Evolutionary conservation across 192 early-diverging fungal genomes (phyloP).

Genomic region (Oehlia diaphana): DNA sequence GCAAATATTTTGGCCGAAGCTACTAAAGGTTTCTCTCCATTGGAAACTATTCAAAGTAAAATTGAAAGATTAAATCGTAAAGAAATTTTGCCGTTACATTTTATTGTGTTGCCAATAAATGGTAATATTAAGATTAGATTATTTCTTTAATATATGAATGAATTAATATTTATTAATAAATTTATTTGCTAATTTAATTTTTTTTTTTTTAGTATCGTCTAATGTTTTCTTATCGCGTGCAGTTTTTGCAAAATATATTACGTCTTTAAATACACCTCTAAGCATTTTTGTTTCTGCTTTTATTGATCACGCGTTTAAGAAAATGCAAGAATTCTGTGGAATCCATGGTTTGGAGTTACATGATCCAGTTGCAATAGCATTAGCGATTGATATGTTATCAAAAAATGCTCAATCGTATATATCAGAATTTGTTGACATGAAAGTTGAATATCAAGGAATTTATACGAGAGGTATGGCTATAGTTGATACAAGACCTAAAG

Average conservation of each 20-base stretch:
- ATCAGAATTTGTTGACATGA: conserved; percentile 41
- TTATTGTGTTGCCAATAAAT: not conserved
- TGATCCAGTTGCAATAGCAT: not conserved
- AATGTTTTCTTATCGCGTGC: conserved; percentile 12
- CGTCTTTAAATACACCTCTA: conserved; percentile 32
- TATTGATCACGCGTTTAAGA: not conserved
- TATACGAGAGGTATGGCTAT: conserved; percentile 51
- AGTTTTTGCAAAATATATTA: conserved; percentile 31
- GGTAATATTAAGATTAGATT: not conserved
- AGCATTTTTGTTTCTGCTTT: conserved; percentile 30
- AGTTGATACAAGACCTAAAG: conserved; percentile 32
- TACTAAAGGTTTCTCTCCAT: conserved; percentile 25
- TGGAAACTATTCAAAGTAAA: not conserved
- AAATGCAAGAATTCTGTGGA: not conserved
- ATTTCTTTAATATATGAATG: too few species aligned
- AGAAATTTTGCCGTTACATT: not conserved
- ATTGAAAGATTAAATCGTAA: not conserved
- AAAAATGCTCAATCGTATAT: conserved; percentile 25
- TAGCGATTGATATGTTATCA: not conserved
- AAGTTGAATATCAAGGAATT: conserved; percentile 43
- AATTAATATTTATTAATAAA: too few species aligned
- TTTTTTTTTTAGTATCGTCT: conserved; percentile 16
- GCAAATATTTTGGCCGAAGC: conserved; percentile 41
- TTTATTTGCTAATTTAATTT: not conserved
- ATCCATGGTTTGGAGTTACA: not conserved